Evolutionary conservation across 2,329 filamentous ascomycete species (phyloP).

Genomic region (Fonsecaea erecta): DNA sequence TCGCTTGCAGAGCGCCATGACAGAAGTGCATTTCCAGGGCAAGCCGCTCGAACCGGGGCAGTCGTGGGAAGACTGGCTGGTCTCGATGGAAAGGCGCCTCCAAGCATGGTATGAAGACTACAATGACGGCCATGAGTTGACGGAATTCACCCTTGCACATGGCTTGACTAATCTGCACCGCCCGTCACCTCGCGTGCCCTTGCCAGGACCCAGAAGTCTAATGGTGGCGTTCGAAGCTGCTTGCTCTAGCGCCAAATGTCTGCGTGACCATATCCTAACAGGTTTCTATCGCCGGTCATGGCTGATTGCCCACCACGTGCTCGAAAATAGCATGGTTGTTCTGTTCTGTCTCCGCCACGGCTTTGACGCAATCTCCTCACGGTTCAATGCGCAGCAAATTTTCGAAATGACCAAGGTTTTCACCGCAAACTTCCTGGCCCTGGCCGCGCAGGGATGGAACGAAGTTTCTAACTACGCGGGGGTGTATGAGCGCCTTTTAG

Average conservation of each 20-base stretch:
- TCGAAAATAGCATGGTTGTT: conserved; percentile 40
- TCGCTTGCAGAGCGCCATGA: conserved; percentile 38
- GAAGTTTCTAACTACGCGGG: conserved; percentile 42
- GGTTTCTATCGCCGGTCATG: conserved; percentile 40
- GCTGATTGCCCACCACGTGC: conserved; percentile 39
- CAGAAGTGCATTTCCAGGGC: conserved; percentile 40
- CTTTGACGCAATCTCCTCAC: conserved; percentile 40
- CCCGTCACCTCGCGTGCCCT: conserved; percentile 38
- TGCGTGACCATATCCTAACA: conserved; percentile 38
- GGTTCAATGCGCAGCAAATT: conserved; percentile 40
- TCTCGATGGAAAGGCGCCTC: conserved; percentile 37
- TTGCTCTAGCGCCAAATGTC: conserved; percentile 35
- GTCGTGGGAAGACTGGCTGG: conserved; percentile 40
- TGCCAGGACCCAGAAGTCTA: conserved; percentile 36
- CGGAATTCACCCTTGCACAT: conserved; percentile 37
- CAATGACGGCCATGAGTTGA: conserved; percentile 37
- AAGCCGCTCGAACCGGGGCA: conserved; percentile 37
- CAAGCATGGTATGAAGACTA: conserved; percentile 39
- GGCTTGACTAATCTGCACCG: conserved; percentile 39
- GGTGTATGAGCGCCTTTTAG: conserved; percentile 40
- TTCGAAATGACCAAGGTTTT: conserved; percentile 44
- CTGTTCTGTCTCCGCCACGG: conserved; percentile 43
- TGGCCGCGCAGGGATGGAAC: conserved; percentile 42
- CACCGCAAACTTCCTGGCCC: conserved; percentile 41
- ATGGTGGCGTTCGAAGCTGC: conserved; percentile 39